Base-by-base conservation (phyloP, 2,329 filamentous ascomycete species). In the Colletotrichum costaricense region DNA sequence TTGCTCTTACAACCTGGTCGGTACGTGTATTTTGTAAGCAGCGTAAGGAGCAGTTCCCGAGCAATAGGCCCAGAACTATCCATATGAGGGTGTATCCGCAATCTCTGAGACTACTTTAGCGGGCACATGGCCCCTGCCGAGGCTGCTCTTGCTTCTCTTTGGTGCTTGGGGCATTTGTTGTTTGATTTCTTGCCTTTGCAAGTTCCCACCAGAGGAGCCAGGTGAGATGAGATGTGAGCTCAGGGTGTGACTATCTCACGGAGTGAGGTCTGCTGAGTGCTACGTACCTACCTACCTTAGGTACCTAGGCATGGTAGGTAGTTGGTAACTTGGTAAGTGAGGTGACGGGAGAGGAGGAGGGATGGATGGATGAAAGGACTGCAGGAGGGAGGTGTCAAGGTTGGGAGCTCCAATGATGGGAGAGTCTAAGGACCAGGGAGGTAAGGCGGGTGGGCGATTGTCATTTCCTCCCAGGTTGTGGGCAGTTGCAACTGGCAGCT, bases 111-210 rank as follows among this genome's bases (percentile, higher is more conserved):
- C 67, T 42, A 11, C 42, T 22, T 49, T 49, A 63, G 46, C 38
- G 59, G 67, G 67, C 71, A 73, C 71, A 73, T 73, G 71, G 71
- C 62, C 67, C 55, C 52, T 60, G 46, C 33, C 12, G 33, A 35
- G 33, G 33, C 33, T 35, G 33, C 22, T 72, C 55, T 49, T 63
- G 55, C 30, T 26, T 46, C 38, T 72, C n/a, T 19, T 49, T 63
- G 64, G 26, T 72, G 49, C 30, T 67, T 67, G n/a, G 55, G 55
- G 42, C 42, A 14, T 22, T 46, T 22, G 7, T 57, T 57, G 26
- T 57, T 57, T 57, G 24, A 19, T 57, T 28, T n/a, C 16, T 57
- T 57, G 16, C 24, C 42, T 49, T 49, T 33, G 7, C 55, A 2
- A 8, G 3, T 56, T 42, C 35, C 26, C 33, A 59, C 64, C 38